Evolutionary conservation across 1,284 basidiomycete genomes (phyloP), one percentile per base, ranked within the genome.

Genomic region (Austroboletus sp.): DNA sequence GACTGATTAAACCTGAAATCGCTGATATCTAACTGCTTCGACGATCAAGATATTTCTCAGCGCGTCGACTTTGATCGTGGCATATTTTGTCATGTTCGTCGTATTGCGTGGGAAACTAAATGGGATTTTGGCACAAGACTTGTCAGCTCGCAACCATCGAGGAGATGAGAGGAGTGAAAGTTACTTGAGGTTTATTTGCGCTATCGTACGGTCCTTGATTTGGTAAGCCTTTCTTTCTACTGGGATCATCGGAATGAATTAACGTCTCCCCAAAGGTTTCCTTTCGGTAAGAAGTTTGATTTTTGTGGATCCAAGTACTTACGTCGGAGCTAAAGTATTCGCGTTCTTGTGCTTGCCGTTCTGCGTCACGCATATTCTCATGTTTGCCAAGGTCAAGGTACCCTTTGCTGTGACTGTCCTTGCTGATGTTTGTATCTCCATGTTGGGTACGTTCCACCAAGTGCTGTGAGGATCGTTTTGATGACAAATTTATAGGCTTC

Each of bases 151-250:
- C 36, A 67, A 73, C 51, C 71, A 71, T 23, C 63, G 73, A 32
- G 67, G 70, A 40, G 67, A 21, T 11, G 75, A 45, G 73, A 72
- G 70, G 67, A 61, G 58, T 5, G 71, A 73, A 44, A 70, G 74
- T 45, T 84, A 84, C 56, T 72, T 75, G 46, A 71, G 67, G 17
- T 84, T 85, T 57, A 69, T 85, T 23, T 68, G 68, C 31, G 69
- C 72, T 16, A 71, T 86, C 42, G 73, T 80, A 23, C 70, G 71
- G 47, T 79, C 75, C 51, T 80, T 85, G 78, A 65, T 85, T 36
- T 86, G 81, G 84, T 84, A 53, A 48, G 74, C 54, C 12, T 13
- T 45, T 29, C n/a, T 3, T 36, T 29, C 53, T 49, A n/a, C 8
- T 25, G 40, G 29, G 47, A 37, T 6, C 16, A 25, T 12, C 11